Evolutionary conservation across 129 eudicot genomes (phyloP), one percentile per base, ranked within the genome.

Genomic region (Lonicera japonica): DNA sequence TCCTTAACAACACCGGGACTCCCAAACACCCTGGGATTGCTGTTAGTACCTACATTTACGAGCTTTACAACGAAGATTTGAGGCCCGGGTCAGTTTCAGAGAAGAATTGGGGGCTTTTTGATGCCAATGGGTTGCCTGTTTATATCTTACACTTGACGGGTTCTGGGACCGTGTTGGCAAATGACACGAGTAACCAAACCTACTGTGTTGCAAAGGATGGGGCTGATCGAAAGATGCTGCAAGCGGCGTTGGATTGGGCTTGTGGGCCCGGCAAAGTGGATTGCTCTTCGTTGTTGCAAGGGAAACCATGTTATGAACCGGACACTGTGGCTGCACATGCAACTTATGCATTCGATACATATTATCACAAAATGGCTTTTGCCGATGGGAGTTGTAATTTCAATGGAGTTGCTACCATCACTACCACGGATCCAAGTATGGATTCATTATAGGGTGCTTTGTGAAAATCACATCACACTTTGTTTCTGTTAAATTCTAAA

Each of bases 231-330:
- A 82, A 77, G 78, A 66, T 82, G 83, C 58, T 82, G 25, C 88
- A 82, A 56, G 88, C 88, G 1, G 88, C 78, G 0, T 60, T 82
- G 68, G 88, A 77, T 59, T 82, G 88, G 88, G 83, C 88, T 43
- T 82, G 88, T 60, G 88, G 88, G 21, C 88, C 88, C 1, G 83
- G 88, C 18, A 77, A 74, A 61, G 88, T 82, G 51, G 80, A 82
- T 25, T 82, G 88, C 48, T 65, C 83, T 54, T 75, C 75, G 23
- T 61, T 82, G 25, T 29, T 61, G 72, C 80, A 77, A 47, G 87
- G 83, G 15, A 38, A 74, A 38, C 80, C 75, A 1, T 82, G 88
- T 66, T 82, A 82, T 63, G 78, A 77, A 18, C 88, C 83, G 4
- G 77, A 82, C 67, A 73, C 67, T 15, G 75, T 82, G 62, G 73